These are phyloP conservation scores for Echinochloa phyllopogon DNA, from an alignment of 176 grass and related monocot genomes.

Conservation along the genomic window DNA sequence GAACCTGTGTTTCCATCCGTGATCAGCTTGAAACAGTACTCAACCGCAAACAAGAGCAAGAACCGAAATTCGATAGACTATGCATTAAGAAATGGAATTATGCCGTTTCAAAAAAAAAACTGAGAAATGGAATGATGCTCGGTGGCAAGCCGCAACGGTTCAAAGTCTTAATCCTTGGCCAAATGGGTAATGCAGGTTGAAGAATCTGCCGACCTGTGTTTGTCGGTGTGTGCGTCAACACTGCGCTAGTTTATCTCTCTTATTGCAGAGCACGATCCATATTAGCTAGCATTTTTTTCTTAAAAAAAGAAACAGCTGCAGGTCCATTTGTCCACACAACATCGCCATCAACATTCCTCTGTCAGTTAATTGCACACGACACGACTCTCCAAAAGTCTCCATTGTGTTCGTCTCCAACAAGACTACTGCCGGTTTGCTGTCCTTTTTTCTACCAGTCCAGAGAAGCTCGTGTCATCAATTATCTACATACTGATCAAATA, in stretches of 20 bases:
- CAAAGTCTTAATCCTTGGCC: neutral
- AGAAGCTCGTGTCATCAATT: neutral
- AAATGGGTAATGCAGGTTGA: neutral
- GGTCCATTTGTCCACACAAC: neutral
- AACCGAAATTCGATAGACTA: no score
- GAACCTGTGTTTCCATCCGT: no score
- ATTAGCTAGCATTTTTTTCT: no score
- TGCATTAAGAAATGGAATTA: no score
- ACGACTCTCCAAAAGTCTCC: neutral
- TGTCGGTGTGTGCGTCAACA: neutral
- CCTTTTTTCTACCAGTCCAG: neutral
- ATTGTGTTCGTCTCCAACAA: neutral
- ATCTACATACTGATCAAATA: neutral
- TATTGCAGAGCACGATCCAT: neutral
- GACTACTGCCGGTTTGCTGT: neutral
- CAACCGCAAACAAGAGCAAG: neutral
- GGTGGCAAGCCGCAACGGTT: constrained; percentile 13
- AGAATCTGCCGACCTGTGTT: neutral
- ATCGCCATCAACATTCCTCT: neutral
- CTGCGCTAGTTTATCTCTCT: neutral
- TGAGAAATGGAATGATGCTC: neutral
- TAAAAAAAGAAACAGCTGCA: no score
- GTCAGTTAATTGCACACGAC: neutral
- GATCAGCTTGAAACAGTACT: neutral
- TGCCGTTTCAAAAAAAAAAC: no score